Base-by-base conservation (phyloP, 1,139 yeast species). In the Suhomyces atakaporum region DNA sequence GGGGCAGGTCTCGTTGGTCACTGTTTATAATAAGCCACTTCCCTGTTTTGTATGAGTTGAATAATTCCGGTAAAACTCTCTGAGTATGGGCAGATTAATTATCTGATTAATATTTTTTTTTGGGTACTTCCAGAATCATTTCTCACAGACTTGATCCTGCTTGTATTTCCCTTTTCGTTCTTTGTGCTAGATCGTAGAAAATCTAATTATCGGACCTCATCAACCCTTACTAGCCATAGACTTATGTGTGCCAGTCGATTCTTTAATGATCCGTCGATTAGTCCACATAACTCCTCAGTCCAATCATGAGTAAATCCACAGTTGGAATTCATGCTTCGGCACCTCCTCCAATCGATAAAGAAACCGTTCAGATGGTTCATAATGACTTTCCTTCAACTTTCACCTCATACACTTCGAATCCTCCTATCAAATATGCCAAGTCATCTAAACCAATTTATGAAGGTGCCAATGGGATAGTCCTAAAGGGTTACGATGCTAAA, bases 391-490 rank as follows among this genome's bases (percentile, higher is more conserved):
- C 34, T 2, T 27, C 39, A 11, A 18, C 16, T 7, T 31, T 30
- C 28, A 16, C 29, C 8, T 30, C 39, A 10, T 12, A 23, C 10
- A 21, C 14, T 25, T 20, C 36, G 5, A 21, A 10, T 7, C n/a
- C 27, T 10, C 12, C 29, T 7, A 25, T 25, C 15, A 15, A 19
- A 15, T 64, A 62, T 49, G 34, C 47, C 25, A 59, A 54, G 36
- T 29, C 56, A 7, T 24, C 35, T 27, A 38, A 38, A 18, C 66
- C 73, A 7, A 47, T 71, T 12, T 70, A 63, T 44, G 76, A 71
- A 46, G 75, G 76, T 3, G 73, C 74, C 7, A 69, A 69, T 44
- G 77, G 76, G 3, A 51, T 62, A 12, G 56, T 71, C 3, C 53
- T 51, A 33, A 65, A 63, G 38, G 73, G 69, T 10, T 43, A 58